phyloP scores from a whole-genome alignment of 306 rosid genomes.

The Medicago ruthenica region DNA sequence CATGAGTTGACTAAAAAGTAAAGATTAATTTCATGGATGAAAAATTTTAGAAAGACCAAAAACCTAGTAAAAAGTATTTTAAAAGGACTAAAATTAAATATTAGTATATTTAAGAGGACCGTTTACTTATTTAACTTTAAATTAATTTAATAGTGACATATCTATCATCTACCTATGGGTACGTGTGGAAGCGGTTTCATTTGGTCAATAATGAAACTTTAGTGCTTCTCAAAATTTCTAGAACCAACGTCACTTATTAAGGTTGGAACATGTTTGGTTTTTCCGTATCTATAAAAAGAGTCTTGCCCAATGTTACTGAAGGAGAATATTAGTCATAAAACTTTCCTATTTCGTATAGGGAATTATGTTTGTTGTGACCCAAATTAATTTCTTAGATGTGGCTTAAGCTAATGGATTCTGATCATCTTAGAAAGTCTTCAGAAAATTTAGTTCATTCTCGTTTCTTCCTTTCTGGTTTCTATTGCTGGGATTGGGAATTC shows the following conservation, averaged over 20 bases:
- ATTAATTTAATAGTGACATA: too few species aligned
- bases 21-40: too few species aligned
- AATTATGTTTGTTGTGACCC: constrained; percentile 62
- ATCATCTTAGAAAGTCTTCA: constrained; percentile 51
- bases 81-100: too few species aligned
- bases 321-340: constrained; percentile 1
- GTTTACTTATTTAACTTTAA: too few species aligned
- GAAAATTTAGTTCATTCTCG: constrained; percentile 56
- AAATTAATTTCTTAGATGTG: constrained; percentile 14
- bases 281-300: constrained; percentile 45
- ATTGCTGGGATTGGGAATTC: constrained; percentile 99
- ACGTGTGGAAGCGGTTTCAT: constrained; percentile 43
- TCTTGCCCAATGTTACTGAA: background rate
- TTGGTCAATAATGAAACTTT: constrained; percentile 8
- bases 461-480: constrained; percentile 79
- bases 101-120: too few species aligned
- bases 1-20: too few species aligned
- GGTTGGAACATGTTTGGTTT: constrained; percentile 32
- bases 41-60: too few species aligned
- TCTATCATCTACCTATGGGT: background rate
- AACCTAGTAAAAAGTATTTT: too few species aligned
- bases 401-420: constrained; percentile 65
- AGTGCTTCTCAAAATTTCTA: constrained; percentile 64
- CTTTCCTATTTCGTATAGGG: constrained; percentile 9
- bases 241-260: constrained; percentile 60